Conservation (phyloP, 352 stramenopile genomes). For the Hyaloperonospora arabidopsidis region DNA sequence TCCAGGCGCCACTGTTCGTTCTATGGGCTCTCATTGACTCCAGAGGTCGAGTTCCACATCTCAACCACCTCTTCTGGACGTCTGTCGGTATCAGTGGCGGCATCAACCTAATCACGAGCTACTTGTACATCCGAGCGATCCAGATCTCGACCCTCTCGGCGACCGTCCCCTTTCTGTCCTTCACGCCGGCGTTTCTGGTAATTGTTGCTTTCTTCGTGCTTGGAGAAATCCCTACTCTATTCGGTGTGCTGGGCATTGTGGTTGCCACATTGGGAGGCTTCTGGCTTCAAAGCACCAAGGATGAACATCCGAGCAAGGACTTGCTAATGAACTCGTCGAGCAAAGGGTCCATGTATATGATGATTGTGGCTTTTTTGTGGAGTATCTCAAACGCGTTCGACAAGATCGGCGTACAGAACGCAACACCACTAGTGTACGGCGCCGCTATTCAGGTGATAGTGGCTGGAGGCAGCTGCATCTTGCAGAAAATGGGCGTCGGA, state of each 20-base stretch:
- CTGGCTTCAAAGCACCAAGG: slow-evolving; percentile 59
- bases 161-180: slow-evolving; percentile 73
- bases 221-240: slow-evolving; percentile 61
- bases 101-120: slow-evolving; percentile 80
- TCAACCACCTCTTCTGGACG: slow-evolving; percentile 81
- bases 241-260: slow-evolving; percentile 50
- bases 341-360: slow-evolving; percentile 79
- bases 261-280: slow-evolving; percentile 68
- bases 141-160: slow-evolving; percentile 77
- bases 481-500: slow-evolving; percentile 54
- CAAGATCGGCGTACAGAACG: slow-evolving; percentile 79
- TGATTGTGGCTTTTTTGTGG: slow-evolving; percentile 73
- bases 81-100: slow-evolving; percentile 59
- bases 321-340: slow-evolving; percentile 43
- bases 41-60: slow-evolving; percentile 35
- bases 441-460: slow-evolving; percentile 69
- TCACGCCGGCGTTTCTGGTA: slow-evolving; percentile 69
- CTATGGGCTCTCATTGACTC: slow-evolving; percentile 57
- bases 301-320: slow-evolving; percentile 36
- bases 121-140: slow-evolving; percentile 77
- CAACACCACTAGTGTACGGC: slow-evolving; percentile 63
- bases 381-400: slow-evolving; percentile 80
- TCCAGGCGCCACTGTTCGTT: slow-evolving; percentile 67
- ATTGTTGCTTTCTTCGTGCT: slow-evolving; percentile 69
- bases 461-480: slow-evolving; percentile 44